These are phyloP conservation scores for Penicillium cataractarum DNA, from an alignment of 495 filamentous ascomycete species.

Conservation along the genomic window DNA sequence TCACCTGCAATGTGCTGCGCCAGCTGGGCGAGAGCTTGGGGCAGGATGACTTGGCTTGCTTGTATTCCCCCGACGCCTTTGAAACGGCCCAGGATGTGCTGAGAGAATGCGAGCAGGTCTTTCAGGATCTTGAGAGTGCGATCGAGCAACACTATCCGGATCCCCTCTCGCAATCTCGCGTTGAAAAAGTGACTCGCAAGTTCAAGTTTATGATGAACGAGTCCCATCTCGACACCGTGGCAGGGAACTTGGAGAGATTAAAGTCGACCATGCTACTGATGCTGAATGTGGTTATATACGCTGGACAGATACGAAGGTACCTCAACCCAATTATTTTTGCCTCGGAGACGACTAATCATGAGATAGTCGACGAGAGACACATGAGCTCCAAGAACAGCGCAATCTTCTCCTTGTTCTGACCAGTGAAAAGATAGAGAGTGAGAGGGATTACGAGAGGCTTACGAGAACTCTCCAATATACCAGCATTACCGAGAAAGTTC, in stretches of 20 bases:
- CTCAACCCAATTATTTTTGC: background rate
- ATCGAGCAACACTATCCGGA: background rate
- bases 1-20: slow-evolving; percentile 24
- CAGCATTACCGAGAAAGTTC: background rate
- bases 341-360: background rate
- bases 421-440: background rate
- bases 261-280: background rate
- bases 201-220: background rate
- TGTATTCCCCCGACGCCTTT: background rate
- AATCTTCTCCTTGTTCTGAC: background rate
- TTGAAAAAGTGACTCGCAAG: background rate
- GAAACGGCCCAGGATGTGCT: background rate
- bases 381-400: slow-evolving; percentile 1
- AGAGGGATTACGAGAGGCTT: background rate
- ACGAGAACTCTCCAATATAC: background rate
- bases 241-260: background rate
- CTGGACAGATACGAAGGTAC: background rate
- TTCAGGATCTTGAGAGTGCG: background rate
- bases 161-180: background rate
- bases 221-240: background rate
- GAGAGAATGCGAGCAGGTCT: background rate
- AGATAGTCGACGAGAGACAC: background rate
- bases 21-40: background rate
- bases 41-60: background rate
- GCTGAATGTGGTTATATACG: background rate